Conservation (phyloP, 164 flowering plant genomes). For the Vitis amurensis region DNA sequence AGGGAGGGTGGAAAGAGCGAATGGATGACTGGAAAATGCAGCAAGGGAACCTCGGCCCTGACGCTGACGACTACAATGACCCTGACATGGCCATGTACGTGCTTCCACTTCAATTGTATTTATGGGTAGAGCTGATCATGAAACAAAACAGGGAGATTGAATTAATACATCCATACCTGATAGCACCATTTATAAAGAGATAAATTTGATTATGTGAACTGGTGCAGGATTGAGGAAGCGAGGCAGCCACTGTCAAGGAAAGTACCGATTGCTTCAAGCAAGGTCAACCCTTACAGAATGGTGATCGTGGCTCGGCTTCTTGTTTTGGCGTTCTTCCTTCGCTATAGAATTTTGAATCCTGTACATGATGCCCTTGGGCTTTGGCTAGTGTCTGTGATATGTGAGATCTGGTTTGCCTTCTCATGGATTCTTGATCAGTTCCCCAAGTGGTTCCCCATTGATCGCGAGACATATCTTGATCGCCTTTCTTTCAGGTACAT, state of each 20-base stretch:
- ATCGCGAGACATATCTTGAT: conserved; percentile 95
- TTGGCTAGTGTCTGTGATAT: conserved; percentile 87
- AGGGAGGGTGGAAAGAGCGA: conserved; percentile 81
- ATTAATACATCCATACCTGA: too few species aligned
- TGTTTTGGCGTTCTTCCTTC: conserved; percentile 74
- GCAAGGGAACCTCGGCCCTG: conserved; percentile 77
- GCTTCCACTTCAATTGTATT: background rate
- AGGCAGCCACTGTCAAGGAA: conserved; percentile 95
- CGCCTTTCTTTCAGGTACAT: conserved; percentile 89
- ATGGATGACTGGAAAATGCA: conserved; percentile 94
- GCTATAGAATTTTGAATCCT: conserved; percentile 80
- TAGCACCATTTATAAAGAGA: too few species aligned
- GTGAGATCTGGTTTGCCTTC: conserved; percentile 96
- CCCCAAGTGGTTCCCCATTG: conserved; percentile 98
- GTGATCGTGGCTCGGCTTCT: conserved; percentile 77
- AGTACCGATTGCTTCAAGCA: conserved; percentile 92
- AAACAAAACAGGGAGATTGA: too few species aligned
- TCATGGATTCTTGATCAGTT: conserved; percentile 99
- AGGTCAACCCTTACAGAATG: conserved; percentile 92
- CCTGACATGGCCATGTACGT: conserved; percentile 74
- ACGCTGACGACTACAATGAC: conserved; percentile 55
- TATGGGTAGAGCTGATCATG: background rate
- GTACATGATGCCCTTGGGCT: conserved; percentile 91
- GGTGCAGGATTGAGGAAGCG: conserved; percentile 84
- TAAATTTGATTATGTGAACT: background rate